Base-by-base conservation (phyloP, 495 filamentous ascomycete genomes). In the Penicillium dipodomyicola region DNA sequence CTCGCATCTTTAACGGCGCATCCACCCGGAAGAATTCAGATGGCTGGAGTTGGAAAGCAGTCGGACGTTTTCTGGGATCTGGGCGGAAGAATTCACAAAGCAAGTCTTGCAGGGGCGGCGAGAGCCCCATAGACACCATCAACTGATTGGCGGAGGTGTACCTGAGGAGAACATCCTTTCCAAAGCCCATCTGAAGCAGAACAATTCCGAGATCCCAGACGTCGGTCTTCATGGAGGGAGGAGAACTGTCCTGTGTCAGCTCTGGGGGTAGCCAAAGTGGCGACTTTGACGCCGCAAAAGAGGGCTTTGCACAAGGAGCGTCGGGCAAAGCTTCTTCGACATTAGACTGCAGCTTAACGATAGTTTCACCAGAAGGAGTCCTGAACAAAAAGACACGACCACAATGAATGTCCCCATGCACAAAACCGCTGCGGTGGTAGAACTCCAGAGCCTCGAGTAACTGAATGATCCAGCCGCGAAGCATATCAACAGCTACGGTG, bases 121-220 rank as follows among this genome's bases (percentile, higher is more conserved):
- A 91, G 17, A 96, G 73, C 8, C 87, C 83, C 47, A 91, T 72
- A 5, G 77, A 70, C 15, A 71, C 72, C 57, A 88, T 77, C 45
- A 96, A 68, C 20, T 84, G 81, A 42, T 81, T 80, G 9, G 92
- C 92, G 0, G 91, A 95, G 22, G 81, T 85, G 63, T 96, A 91
- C 56, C 86, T 86, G 49, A 87, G 77, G 23, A 88, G 72, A 10
- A 91, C 82, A 61, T 89, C 81, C 52, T 89, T 73, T 25, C 94
- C 94, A 65, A 96, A 94, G n/a, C 90, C 77, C 91, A 97, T 96
- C 68, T 97, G 92, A 27, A 96, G 71, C 61, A 96, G 84, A 19
- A 96, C 80, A 39, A 96, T 82, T 5, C 94, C 94, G 60, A 97
- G 82, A 60, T 96, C 87, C 94, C 94, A 98, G 14, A 98, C 82